Evolutionary conservation across 768 basidiomycete genomes (phyloP).

Genomic region (Steccherinum ochraceum): DNA sequence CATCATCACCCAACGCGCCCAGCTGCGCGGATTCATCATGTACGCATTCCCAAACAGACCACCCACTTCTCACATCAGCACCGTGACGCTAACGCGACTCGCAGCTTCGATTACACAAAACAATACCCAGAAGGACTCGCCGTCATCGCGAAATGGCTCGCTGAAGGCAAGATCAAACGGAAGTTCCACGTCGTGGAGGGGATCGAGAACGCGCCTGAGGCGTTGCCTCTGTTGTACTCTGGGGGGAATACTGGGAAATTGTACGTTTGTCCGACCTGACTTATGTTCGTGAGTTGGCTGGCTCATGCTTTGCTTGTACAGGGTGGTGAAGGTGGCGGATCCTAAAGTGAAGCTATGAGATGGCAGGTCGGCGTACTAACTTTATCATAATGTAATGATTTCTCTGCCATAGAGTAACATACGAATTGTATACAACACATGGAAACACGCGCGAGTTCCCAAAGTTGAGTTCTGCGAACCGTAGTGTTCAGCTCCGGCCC

Average conservation of each 20-base stretch:
- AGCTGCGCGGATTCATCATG: slow-evolving; percentile 82
- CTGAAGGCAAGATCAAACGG: slow-evolving; percentile 66
- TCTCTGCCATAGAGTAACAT: too few relatives aligned
- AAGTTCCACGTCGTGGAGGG: slow-evolving; percentile 79
- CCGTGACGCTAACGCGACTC: background rate
- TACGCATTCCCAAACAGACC: slow-evolving; percentile 28
- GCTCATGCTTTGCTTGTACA: too few relatives aligned
- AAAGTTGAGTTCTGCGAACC: too few relatives aligned
- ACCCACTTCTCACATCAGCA: background rate
- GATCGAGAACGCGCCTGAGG: slow-evolving; percentile 62
- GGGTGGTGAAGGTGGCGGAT: slow-evolving; percentile 17
- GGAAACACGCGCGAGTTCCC: too few relatives aligned
- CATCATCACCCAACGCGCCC: slow-evolving; percentile 73
- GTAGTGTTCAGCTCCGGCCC: too few relatives aligned
- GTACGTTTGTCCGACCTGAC: slow-evolving; percentile 22
- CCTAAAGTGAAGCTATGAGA: too few relatives aligned
- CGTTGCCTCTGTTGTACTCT: slow-evolving; percentile 62
- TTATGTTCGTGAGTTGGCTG: too few relatives aligned
- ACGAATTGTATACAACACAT: too few relatives aligned
- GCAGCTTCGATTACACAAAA: slow-evolving; percentile 67
- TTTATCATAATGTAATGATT: too few relatives aligned
- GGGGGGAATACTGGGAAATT: slow-evolving; percentile 80
- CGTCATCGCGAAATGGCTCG: slow-evolving; percentile 52
- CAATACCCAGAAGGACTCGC: slow-evolving; percentile 52
- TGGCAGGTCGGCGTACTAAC: too few relatives aligned